These are phyloP conservation scores for Fonsecaea nubica DNA, from an alignment of 2,329 filamentous ascomycete species.

Conservation along the genomic window DNA sequence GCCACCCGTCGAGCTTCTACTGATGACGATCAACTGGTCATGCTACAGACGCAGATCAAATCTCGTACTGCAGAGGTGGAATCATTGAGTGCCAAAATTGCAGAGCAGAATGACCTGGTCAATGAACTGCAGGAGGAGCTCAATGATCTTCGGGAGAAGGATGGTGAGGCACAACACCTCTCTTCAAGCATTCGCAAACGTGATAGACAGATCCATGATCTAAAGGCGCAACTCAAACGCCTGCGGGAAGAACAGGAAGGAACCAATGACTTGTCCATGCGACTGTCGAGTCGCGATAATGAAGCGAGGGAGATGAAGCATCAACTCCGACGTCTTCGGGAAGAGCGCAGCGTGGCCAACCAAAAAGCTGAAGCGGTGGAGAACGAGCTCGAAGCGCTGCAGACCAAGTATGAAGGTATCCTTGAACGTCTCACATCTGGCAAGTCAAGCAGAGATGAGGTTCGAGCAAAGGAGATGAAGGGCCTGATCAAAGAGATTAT, in stretches of 20 bases:
- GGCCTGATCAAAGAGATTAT: slow-evolving; percentile 88
- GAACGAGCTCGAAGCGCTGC: slow-evolving; percentile 54
- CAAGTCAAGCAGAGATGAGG: slow-evolving; percentile 52
- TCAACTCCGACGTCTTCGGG: slow-evolving; percentile 69
- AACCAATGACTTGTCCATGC: slow-evolving; percentile 67
- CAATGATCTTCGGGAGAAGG: slow-evolving; percentile 55
- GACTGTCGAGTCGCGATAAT: slow-evolving; percentile 72
- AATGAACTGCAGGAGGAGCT: slow-evolving; percentile 58
- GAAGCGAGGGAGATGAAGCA: slow-evolving; percentile 62
- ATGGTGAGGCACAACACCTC: slow-evolving; percentile 68
- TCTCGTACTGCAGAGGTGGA: slow-evolving; percentile 60
- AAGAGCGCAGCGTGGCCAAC: slow-evolving; percentile 52
- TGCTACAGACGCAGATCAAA: slow-evolving; percentile 55
- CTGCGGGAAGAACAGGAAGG: slow-evolving; percentile 54
- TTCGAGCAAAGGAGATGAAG: slow-evolving; percentile 70
- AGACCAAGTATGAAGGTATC: slow-evolving; percentile 69
- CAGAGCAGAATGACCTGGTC: slow-evolving; percentile 71
- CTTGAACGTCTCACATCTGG: slow-evolving; percentile 53
- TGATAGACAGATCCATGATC: slow-evolving; percentile 66
- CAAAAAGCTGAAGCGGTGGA: slow-evolving; percentile 50
- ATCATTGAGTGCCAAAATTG: slow-evolving; percentile 74
- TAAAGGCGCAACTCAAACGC: slow-evolving; percentile 68
- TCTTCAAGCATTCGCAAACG: slow-evolving; percentile 74
- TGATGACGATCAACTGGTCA: slow-evolving; percentile 51
- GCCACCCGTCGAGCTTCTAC: slow-evolving; percentile 59